These are phyloP conservation scores for Ophiostoma sp. DNA, from an alignment of 2,329 filamentous ascomycete genomes.

Conservation along the genomic window DNA sequence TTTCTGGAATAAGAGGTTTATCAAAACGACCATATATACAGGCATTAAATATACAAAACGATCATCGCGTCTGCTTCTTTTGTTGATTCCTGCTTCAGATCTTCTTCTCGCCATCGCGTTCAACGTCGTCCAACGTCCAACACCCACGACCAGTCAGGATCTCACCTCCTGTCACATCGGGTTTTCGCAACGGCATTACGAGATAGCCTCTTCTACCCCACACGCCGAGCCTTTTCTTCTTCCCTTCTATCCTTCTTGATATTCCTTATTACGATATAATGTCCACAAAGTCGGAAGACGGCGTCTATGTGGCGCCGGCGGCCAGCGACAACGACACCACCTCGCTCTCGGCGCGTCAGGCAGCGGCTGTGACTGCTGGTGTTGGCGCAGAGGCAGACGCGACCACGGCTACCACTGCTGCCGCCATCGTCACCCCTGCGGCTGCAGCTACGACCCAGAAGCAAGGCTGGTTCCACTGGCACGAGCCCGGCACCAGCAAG, in stretches of 20 bases:
- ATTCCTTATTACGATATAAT: background rate
- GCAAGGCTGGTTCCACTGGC: constrained; percentile 39
- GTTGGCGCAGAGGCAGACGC: background rate
- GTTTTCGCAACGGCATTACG: background rate
- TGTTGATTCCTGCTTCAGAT: background rate
- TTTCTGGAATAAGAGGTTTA: background rate
- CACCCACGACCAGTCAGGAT: background rate
- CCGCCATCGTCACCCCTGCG: background rate
- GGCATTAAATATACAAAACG: background rate
- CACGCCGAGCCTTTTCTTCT: background rate
- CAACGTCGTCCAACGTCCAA: constrained; percentile 8
- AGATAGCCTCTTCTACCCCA: constrained; percentile 1
- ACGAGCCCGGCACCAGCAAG: constrained; percentile 38
- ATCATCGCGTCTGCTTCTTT: background rate
- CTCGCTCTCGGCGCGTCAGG: constrained; percentile 2
- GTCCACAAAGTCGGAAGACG: constrained; percentile 11
- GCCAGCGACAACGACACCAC: background rate
- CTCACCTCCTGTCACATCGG: constrained; percentile 2
- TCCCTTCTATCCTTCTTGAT: background rate
- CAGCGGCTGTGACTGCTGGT: background rate
- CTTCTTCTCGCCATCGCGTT: background rate
- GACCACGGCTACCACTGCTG: background rate
- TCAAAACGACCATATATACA: background rate
- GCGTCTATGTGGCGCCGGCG: background rate
- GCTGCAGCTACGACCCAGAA: background rate